A percentile compares a stretch with the other conserved stretches of the same genome.
These are phyloP conservation scores for Platismatia glauca DNA, from an alignment of 495 filamentous ascomycete genomes.

Conservation along the genomic window DNA sequence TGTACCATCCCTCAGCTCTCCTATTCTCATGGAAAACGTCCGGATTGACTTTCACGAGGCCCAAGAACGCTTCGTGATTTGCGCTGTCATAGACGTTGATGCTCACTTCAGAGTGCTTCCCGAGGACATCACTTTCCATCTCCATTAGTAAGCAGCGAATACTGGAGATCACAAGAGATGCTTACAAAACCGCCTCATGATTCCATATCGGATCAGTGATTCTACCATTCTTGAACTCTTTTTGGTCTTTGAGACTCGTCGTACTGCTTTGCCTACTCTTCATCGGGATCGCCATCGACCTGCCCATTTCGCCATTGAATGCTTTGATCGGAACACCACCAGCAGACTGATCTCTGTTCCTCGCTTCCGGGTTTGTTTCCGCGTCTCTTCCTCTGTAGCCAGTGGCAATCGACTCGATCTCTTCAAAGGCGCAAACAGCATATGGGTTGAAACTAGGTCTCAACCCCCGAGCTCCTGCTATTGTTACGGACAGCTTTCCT, in stretches of 20 bases:
- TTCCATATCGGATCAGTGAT: constrained; percentile 92
- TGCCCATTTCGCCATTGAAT: constrained; percentile 64
- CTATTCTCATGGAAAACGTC: constrained; percentile 58
- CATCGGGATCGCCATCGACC: constrained; percentile 92
- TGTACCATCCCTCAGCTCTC: constrained; percentile 75
- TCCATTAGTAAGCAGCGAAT: constrained; percentile 1
- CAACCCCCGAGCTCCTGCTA: constrained; percentile 73
- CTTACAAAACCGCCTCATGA: constrained; percentile 86
- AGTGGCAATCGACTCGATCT: constrained; percentile 88
- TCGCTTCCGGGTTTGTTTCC: constrained; percentile 39
- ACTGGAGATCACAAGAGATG: constrained; percentile 6
- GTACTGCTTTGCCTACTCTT: constrained; percentile 89
- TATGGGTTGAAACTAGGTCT: constrained; percentile 80
- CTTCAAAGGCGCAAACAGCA: constrained; percentile 93
- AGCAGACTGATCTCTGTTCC: constrained; percentile 36
- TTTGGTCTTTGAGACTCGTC: constrained; percentile 66
- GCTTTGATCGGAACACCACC: constrained; percentile 54
- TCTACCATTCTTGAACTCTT: constrained; percentile 54
- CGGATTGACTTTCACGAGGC: constrained; percentile 73
- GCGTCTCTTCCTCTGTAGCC: constrained; percentile 53
- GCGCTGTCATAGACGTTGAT: constrained; percentile 88
- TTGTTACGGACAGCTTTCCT: constrained; percentile 83
- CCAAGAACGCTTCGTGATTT: constrained; percentile 81
- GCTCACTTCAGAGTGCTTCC: constrained; percentile 83
- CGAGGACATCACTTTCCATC: constrained; percentile 76